A percentile compares a stretch with the other conserved stretches of the same genome.
Evolutionary conservation across 2,329 filamentous ascomycete species (phyloP).

Genomic region (Fusarium sp.): DNA sequence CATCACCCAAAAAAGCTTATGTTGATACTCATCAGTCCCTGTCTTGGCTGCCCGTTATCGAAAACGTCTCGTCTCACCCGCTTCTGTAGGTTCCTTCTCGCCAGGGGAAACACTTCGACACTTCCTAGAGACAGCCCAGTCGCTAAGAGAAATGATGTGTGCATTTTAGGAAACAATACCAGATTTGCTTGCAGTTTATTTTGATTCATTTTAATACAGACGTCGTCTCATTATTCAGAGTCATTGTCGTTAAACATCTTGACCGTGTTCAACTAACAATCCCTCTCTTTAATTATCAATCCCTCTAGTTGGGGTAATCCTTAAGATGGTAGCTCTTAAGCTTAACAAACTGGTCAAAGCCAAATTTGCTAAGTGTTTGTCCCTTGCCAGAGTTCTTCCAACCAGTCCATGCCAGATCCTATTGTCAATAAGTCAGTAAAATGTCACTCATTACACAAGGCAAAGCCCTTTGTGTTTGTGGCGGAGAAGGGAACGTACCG

Average conservation of each 20-base stretch:
- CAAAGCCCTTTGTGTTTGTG: constrained; percentile 15
- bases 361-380: constrained; percentile 87
- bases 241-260: constrained; percentile 24
- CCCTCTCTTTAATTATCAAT: neutral
- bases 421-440: constrained; percentile 32
- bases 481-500: constrained; percentile 67
- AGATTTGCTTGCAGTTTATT: constrained; percentile 16
- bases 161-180: neutral
- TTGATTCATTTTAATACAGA: constrained; percentile 19
- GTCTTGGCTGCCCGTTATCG: constrained; percentile 22
- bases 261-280: constrained; percentile 4
- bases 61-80: constrained; percentile 36
- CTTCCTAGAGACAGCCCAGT: constrained; percentile 31
- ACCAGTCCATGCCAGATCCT: constrained; percentile 96
- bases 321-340: constrained; percentile 97
- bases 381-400: constrained; percentile 98
- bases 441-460: constrained; percentile 6
- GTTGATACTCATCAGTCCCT: neutral
- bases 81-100: constrained; percentile 7
- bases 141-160: constrained; percentile 32
- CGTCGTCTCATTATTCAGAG: constrained; percentile 26
- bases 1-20: neutral
- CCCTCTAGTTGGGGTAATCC: constrained; percentile 71
- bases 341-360: constrained; percentile 96
- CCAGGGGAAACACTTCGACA: constrained; percentile 7